Evolutionary conservation across 441 rosid species (phyloP), one percentile per base, ranked within the genome.

Genomic region (Euphorbia celastroides): DNA sequence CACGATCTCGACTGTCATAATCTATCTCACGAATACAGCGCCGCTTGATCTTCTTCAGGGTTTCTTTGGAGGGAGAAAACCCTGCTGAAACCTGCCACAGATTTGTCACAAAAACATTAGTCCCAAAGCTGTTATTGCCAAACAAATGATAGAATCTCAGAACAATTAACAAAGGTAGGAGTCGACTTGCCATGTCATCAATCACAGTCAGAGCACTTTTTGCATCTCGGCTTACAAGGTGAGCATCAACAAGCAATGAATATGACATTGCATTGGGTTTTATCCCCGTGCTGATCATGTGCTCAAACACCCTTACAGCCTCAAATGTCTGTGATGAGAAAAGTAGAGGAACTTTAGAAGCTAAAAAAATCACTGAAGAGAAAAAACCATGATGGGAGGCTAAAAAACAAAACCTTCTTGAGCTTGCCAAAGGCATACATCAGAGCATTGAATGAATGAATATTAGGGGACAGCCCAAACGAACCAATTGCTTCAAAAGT

Each of bases 401-500:
- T 38, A 60, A 28, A 60, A 51, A 62, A 51, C 22, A 32, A 54
- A 62, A 94, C 99, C 95, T 92, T 89, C 89, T 87, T 89, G 60
- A 83, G 82, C 80, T 83, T 94, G 65, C 97, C 98, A 74, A 89
- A 94, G 19, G 99, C 94, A 83, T 66, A 76, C 63, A 92, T 78
- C 64, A 92, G 79, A 64, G 92, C 84, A 72, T 94, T 92, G 72
- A 79, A 94, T 10, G 99, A 94, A 79, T 92, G 93, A 60, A 89
- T 79, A 80, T 94, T 79, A 64, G 94, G 91, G 46, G 80, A 82
- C 82, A 94, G 73, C 62, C 88, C 96, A 69, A 94, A 94, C 19
- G 89, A 71, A 74, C 87, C 62, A 48, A 92, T 83, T 58, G 99
- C 94, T 61, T 89, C 97, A 80, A 94, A 89, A 20, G 99, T 94